Conservation (phyloP, 1,284 basidiomycete species). For the Ustilago trichophora region DNA sequence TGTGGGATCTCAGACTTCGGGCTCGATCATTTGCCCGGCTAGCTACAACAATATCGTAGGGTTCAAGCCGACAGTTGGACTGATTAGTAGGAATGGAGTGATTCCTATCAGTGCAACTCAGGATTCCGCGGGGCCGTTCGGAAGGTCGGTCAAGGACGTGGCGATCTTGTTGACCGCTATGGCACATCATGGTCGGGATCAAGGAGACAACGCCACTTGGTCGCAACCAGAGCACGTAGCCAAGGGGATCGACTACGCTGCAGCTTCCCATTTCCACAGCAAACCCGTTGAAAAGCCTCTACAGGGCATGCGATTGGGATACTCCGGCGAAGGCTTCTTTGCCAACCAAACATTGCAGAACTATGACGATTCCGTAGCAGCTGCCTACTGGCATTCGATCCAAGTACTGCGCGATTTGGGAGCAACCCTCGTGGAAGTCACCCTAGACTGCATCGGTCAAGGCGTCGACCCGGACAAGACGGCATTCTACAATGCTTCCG, state of each 20-base stretch:
- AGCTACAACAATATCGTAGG: slow-evolving; percentile 48
- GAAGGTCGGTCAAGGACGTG: slow-evolving; percentile 37
- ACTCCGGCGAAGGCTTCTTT: slow-evolving; percentile 20
- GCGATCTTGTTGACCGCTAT: slow-evolving; percentile 41
- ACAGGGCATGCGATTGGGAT: slow-evolving; percentile 15
- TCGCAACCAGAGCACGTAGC: slow-evolving; percentile 13
- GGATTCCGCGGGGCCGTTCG: slow-evolving; percentile 42
- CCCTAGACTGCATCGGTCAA: slow-evolving; percentile 29
- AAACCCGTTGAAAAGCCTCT: not conserved
- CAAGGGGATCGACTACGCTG: slow-evolving; percentile 23
- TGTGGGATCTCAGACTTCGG: slow-evolving; percentile 73
- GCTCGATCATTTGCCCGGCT: slow-evolving; percentile 43
- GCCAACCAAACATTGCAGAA: slow-evolving; percentile 24
- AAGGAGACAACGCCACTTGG: slow-evolving; percentile 36
- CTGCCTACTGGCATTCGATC: slow-evolving; percentile 21
- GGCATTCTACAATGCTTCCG: slow-evolving; percentile 20
- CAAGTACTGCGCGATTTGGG: slow-evolving; percentile 13
- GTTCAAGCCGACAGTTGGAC: slow-evolving; percentile 44
- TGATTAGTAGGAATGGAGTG: slow-evolving; percentile 36
- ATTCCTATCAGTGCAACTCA: slow-evolving; percentile 40
- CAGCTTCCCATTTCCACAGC: slow-evolving; percentile 11
- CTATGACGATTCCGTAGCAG: slow-evolving; percentile 15
- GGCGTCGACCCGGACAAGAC: slow-evolving; percentile 12
- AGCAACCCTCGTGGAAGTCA: slow-evolving; percentile 30
- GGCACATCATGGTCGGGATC: slow-evolving; percentile 26